Conservation (phyloP, 495 filamentous ascomycete genomes). For the Lindgomyces ingoldianus region DNA sequence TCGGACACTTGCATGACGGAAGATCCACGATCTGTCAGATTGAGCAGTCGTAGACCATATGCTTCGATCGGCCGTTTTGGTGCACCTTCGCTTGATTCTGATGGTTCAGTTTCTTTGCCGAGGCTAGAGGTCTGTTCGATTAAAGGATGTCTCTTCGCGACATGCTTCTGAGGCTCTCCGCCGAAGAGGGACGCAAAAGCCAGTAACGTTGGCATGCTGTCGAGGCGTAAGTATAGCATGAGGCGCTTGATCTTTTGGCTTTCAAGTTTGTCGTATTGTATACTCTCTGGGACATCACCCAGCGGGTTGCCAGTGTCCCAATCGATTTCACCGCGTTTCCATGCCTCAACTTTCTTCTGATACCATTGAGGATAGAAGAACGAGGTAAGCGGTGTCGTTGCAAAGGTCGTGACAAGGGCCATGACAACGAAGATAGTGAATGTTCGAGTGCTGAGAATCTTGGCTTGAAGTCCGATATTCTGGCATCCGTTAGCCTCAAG, state of each 20-base stretch:
- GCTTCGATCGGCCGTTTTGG: slow-evolving; percentile 67
- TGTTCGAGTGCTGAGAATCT: slow-evolving; percentile 79
- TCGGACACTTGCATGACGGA: slow-evolving; percentile 94
- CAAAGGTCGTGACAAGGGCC: slow-evolving; percentile 88
- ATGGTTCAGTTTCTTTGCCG: slow-evolving; percentile 13
- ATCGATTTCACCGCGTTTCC: slow-evolving; percentile 88
- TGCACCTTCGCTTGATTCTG: background rate
- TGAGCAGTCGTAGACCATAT: slow-evolving; percentile 81
- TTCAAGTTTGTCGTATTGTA: slow-evolving; percentile 46
- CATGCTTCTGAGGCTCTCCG: slow-evolving; percentile 39
- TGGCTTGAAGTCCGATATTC: slow-evolving; percentile 94
- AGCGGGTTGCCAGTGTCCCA: slow-evolving; percentile 74
- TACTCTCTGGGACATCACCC: slow-evolving; percentile 42
- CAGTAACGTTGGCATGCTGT: slow-evolving; percentile 83
- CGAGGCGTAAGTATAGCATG: slow-evolving; percentile 76
- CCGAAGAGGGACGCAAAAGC: slow-evolving; percentile 80
- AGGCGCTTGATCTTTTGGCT: slow-evolving; percentile 50
- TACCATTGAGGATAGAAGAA: slow-evolving; percentile 85
- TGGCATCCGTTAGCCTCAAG: slow-evolving; percentile 45
- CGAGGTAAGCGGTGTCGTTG: slow-evolving; percentile 80
- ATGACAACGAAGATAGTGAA: slow-evolving; percentile 99
- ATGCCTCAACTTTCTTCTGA: slow-evolving; percentile 86
- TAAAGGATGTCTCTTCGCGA: slow-evolving; percentile 34
- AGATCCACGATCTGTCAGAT: slow-evolving; percentile 89
- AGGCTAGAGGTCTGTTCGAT: slow-evolving; percentile 30